Evolutionary conservation across 768 basidiomycete species (phyloP).

Genomic region (Trametes meyenii): DNA sequence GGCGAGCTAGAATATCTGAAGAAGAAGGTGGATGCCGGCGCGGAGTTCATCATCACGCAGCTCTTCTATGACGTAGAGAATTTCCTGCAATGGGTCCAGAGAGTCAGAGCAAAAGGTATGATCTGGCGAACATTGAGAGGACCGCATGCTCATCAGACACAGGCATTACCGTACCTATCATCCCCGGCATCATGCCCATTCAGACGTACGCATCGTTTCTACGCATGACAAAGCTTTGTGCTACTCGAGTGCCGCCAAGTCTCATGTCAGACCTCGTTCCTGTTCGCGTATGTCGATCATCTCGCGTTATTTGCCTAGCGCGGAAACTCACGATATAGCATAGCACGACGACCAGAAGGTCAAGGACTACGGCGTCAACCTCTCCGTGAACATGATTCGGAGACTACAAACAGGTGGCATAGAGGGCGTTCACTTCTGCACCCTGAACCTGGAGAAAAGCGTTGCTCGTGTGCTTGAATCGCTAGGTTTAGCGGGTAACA

Average conservation of each 20-base stretch:
- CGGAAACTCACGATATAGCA: not conserved
- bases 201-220: slow-evolving; percentile 95
- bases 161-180: slow-evolving; percentile 90
- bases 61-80: slow-evolving; percentile 94
- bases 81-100: slow-evolving; percentile 79
- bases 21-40: slow-evolving; percentile 90
- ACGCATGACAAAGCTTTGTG: slow-evolving; percentile 88
- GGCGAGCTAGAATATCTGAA: slow-evolving; percentile 71
- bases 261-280: slow-evolving; percentile 69
- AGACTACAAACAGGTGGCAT: slow-evolving; percentile 58
- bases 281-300: slow-evolving; percentile 62
- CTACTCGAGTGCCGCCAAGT: slow-evolving; percentile 68
- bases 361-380: slow-evolving; percentile 90
- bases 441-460: slow-evolving; percentile 96
- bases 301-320: not conserved
- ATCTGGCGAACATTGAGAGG: not conserved
- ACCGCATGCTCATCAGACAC: not conserved
- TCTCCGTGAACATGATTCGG: slow-evolving; percentile 81
- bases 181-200: slow-evolving; percentile 97
- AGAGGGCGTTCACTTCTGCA: slow-evolving; percentile 90
- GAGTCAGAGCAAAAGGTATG: slow-evolving; percentile 73
- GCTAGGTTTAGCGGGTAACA: slow-evolving; percentile 66
- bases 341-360: slow-evolving; percentile 93
- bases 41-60: slow-evolving; percentile 95
- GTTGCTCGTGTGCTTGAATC: slow-evolving; percentile 82